A percentile compares a stretch with the other conserved stretches of the same genome.
Evolutionary conservation across 257 asterid genomes (phyloP).

Genomic region (Penstemon newberryi): DNA sequence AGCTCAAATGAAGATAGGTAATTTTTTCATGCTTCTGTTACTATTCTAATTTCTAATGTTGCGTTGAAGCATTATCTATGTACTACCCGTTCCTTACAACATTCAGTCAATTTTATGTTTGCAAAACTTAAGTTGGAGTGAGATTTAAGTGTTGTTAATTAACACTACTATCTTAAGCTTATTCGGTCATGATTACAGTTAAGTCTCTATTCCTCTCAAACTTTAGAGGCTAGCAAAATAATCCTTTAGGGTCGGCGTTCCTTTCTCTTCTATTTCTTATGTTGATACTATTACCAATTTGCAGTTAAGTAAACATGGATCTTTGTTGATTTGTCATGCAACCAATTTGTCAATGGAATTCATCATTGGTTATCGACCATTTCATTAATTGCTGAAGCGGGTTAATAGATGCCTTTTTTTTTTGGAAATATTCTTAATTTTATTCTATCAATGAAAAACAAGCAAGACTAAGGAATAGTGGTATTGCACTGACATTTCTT

Average conservation of each 20-base stretch:
- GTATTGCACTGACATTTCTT: not conserved
- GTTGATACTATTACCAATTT: not conserved
- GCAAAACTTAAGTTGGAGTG: not conserved
- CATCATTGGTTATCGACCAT: slow-evolving; percentile 6
- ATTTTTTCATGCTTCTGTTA: slow-evolving; percentile 2
- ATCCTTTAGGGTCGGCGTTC: slow-evolving; percentile 3
- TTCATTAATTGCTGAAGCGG: no score
- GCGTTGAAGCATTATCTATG: not conserved
- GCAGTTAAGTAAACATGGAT: not conserved
- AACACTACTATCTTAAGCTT: not conserved
- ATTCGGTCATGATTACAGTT: not conserved
- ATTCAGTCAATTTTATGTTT: slow-evolving; percentile 1
- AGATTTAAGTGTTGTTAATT: not conserved
- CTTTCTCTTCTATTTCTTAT: not conserved
- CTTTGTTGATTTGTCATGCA: not conserved
- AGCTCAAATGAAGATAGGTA: slow-evolving; percentile 85
- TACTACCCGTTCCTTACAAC: not conserved
- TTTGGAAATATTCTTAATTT: not conserved
- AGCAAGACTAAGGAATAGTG: not conserved
- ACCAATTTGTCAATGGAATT: not conserved
- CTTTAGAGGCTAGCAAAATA: not conserved
- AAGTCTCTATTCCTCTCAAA: not conserved
- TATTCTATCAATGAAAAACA: not conserved
- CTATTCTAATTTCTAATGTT: not conserved
- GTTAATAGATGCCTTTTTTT: not conserved